A percentile compares a stretch with the other conserved stretches of the same genome.
phyloP scores from a whole-genome alignment of 2,329 filamentous ascomycete species.

The Aureobasidium leucospermi region DNA sequence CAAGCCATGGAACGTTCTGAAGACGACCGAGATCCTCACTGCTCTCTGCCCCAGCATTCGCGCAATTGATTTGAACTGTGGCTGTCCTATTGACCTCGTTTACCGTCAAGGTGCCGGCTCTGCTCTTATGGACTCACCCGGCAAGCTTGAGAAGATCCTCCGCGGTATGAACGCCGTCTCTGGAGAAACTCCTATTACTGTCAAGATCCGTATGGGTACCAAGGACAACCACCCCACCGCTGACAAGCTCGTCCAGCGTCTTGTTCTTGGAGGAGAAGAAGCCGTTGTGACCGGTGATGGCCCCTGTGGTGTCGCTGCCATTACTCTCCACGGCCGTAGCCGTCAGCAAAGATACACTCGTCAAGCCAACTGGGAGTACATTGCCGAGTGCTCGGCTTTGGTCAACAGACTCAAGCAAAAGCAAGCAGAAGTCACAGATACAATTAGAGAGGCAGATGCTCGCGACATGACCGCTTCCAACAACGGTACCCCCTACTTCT shows the following conservation, averaged over 20 bases:
- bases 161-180: conserved; percentile 94
- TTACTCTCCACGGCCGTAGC: conserved; percentile 88
- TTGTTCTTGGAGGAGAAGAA: conserved; percentile 73
- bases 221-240: conserved; percentile 73
- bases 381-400: conserved; percentile 78
- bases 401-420: conserved; percentile 72
- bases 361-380: conserved; percentile 91
- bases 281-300: conserved; percentile 59
- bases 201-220: conserved; percentile 90
- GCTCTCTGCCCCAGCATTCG: conserved; percentile 73
- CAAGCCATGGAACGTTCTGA: conserved; percentile 84
- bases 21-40: conserved; percentile 75
- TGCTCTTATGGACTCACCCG: conserved; percentile 77
- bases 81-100: conserved; percentile 92
- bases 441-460: conserved; percentile 66
- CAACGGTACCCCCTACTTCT: conserved; percentile 72
- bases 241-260: conserved; percentile 69
- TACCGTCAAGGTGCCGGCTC: conserved; percentile 84
- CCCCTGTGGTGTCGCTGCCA: conserved; percentile 80
- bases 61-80: conserved; percentile 91
- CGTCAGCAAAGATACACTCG: conserved; percentile 91
- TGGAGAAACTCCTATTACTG: conserved; percentile 81
- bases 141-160: conserved; percentile 89
- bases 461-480: conserved; percentile 61
- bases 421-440: conserved; percentile 63